Base-by-base conservation (phyloP, 2,329 filamentous ascomycete species). In the Hawksworthiomyces lignivorus region DNA sequence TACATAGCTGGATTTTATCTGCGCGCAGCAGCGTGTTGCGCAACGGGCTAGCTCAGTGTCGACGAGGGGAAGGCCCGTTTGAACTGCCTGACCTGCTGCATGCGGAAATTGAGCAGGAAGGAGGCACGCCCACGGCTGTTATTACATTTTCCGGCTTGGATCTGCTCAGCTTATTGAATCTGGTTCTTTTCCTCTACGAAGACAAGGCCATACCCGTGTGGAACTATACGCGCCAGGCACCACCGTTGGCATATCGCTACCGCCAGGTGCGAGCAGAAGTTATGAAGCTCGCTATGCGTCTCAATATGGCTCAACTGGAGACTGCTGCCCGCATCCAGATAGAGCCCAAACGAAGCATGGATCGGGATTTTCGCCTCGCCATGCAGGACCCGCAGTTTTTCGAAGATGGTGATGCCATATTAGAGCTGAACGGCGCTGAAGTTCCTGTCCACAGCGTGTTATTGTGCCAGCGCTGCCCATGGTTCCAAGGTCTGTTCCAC, bases 401-500 rank as follows among this genome's bases (percentile, higher is more conserved):
- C 49, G 77, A 83, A 7, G 83, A 87, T 54, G 83, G 80, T 3
- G 89, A 98, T 59, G 73, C 87, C 7, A 58, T 90, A 6, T 67
- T 97, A 15, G 81, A 95, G 51, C 70, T 97, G 10, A 78, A 85
- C 45, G 84, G 81, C 18, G 75, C 77, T n/a, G 81, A 81, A 21
- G 64, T 88, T 26, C 66, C 69, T 12, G 81, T 84, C 1, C 92
- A 98, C 54, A 90, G 87, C 49, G 71, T 80, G 5, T 62, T 97
- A 4, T 60, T 96, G 27, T 89, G 87, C 50, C 80, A 82, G 54
- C 73, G 92, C 50, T 96, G 89, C 53, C 88, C 87, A 0, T 98
- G 96, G 70, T 98, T 98, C 50, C 72, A 90, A 48, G 85, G 84
- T 2, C 70, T 98, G 32, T 97, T 96, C 60, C 73, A 86, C 52